Evolutionary conservation across 495 filamentous ascomycete genomes (phyloP).

Genomic region (Usnea hakonensis): DNA sequence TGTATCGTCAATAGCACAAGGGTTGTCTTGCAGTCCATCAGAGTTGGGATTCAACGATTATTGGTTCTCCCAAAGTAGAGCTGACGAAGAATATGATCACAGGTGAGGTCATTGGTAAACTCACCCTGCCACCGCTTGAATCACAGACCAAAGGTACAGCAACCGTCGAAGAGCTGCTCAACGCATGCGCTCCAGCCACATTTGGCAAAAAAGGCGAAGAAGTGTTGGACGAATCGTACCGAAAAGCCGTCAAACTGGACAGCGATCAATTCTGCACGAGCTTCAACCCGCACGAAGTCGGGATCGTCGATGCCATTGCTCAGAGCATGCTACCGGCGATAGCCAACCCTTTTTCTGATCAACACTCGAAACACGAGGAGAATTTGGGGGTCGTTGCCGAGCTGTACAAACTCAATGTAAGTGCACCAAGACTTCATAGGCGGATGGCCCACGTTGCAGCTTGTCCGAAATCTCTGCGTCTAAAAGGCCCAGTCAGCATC

Average conservation of each 20-base stretch:
- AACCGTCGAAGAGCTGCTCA: background rate
- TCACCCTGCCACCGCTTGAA: background rate
- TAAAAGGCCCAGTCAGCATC: too few species aligned
- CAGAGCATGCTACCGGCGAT: background rate
- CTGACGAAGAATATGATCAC: too few species aligned
- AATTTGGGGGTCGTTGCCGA: background rate
- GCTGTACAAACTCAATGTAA: background rate
- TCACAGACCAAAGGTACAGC: background rate
- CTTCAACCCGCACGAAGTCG: background rate
- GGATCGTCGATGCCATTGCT: background rate
- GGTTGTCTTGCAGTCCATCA: too few species aligned
- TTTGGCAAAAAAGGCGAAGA: slow-evolving; percentile 26
- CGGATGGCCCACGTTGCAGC: background rate
- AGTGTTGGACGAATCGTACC: slow-evolving; percentile 42
- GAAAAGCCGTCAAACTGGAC: slow-evolving; percentile 45
- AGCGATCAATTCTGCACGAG: slow-evolving; percentile 34
- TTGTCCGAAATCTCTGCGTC: fast-evolving
- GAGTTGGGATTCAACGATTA: too few species aligned
- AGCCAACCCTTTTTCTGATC: background rate
- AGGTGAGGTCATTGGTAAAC: background rate
- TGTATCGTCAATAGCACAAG: too few species aligned
- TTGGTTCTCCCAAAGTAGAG: too few species aligned
- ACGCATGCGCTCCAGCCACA: slow-evolving; percentile 7
- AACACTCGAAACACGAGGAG: background rate
- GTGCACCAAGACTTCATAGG: background rate